Evolutionary conservation across 176 grass and related monocot genomes (phyloP).

Genomic region (Urochloa ruziziensis): DNA sequence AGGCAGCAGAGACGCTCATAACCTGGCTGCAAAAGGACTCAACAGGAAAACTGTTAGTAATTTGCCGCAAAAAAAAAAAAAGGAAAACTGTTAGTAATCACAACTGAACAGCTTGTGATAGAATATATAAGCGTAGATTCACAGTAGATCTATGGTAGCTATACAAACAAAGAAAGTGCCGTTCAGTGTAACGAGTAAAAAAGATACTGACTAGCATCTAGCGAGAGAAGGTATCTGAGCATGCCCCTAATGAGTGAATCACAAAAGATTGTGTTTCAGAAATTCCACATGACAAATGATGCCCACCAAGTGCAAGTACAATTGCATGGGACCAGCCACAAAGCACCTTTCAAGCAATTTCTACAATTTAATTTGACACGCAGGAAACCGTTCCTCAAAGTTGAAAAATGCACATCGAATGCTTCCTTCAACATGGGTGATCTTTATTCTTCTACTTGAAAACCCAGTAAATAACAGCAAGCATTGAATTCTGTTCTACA

Average conservation of each 20-base stretch:
- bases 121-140: background rate
- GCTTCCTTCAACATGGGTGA: too few relatives aligned
- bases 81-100: too few relatives aligned
- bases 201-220: background rate
- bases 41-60: background rate
- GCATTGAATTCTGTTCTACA: background rate
- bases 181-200: background rate
- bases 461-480: background rate
- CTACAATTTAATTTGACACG: background rate
- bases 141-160: background rate
- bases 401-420: too few relatives aligned
- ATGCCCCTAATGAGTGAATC: background rate
- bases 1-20: conserved; percentile 83
- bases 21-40: conserved; percentile 44
- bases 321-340: background rate
- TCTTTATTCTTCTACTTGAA: background rate
- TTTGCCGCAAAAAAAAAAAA: too few relatives aligned
- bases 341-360: background rate
- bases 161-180: background rate
- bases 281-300: background rate
- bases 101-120: background rate
- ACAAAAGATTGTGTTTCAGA: background rate
- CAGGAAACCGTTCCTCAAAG: background rate
- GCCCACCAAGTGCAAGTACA: background rate
- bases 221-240: background rate